Base-by-base conservation (phyloP, 2,329 filamentous ascomycete genomes). In the Leptographium galeiforme region DNA sequence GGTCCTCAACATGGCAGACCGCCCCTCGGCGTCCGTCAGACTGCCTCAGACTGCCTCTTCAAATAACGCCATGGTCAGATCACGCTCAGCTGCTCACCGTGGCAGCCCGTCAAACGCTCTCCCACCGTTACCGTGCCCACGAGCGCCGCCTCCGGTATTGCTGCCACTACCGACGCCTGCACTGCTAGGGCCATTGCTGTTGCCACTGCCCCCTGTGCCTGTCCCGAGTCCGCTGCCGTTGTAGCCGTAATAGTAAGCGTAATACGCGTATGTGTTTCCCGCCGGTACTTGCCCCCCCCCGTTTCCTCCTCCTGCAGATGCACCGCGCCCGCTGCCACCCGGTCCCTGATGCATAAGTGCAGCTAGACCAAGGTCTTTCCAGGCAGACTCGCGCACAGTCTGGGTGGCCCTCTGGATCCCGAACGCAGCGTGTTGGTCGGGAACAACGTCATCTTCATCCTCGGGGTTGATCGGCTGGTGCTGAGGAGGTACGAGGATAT, bases 401-500 rank as follows among this genome's bases (percentile, higher is more conserved):
- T 89, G 84, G 16, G 86, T 90, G 11, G 87, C 87, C 60, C 85
- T 79, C 66, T 87, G 82, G 61, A 94, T 93, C 41, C 87, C 88
- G 65, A 93, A 93, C 0, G 87, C 88, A 13, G 87, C 87, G 64
- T 93, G 87, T 69, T 93, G 87, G 67, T 93, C 87, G 0, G 88
- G 87, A 6, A 93, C 87, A 5, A 93, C 85, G 63, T 93, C 87
- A 63, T 93, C 88, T 68, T 93, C 87, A 65, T 93, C 87, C 67
- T 93, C 87, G 0, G 88, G 87, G 65, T 93, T 91, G 63, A 89
- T 76, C 43, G 87, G 88, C 65, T 89, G 86, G 64, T 89, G 81
- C 57, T 88, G 80, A 8, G 81, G 81, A 38, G 85, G 81, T n/a
- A 94, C 85, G 67, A 87, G 86, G 64, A 93, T 87, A 54, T 90